phyloP scores from a whole-genome alignment of 495 filamentous ascomycete species.

The Venustampulla echinocandica region DNA sequence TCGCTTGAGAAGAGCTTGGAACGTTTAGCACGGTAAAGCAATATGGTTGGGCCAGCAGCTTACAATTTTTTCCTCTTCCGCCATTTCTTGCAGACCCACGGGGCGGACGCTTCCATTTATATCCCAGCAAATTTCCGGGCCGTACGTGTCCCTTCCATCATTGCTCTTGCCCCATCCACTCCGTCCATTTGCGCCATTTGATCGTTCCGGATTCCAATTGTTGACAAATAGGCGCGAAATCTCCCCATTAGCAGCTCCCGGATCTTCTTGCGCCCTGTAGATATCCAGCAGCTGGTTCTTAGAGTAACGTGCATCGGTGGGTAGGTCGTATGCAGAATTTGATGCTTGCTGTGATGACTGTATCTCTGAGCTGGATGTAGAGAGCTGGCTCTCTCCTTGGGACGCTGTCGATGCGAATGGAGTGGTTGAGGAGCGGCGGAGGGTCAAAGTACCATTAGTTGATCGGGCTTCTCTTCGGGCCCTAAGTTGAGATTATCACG shows the following conservation, averaged over 20 bases:
- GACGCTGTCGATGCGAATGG: conserved; percentile 49
- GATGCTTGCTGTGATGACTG: conserved; percentile 36
- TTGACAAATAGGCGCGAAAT: conserved; percentile 59
- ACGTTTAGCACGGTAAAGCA: conserved; percentile 10
- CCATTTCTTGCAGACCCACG: conserved; percentile 66
- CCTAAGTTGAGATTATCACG: conserved; percentile 17
- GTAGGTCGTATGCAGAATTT: conserved; percentile 21
- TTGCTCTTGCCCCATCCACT: conserved; percentile 67
- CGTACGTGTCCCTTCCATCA: conserved; percentile 41
- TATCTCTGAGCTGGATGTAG: conserved; percentile 7
- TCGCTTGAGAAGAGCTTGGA: conserved; percentile 65
- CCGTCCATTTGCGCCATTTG: conserved; percentile 51
- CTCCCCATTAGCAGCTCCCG: conserved; percentile 50
- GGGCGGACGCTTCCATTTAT: conserved; percentile 61
- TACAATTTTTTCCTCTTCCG: conserved; percentile 77
- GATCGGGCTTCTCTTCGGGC: conserved; percentile 21
- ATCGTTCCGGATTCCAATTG: conserved; percentile 64
- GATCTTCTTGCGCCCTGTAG: conserved; percentile 51
- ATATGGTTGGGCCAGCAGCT: conserved; percentile 21
- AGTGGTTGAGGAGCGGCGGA: conserved; percentile 67
- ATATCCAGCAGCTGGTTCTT: conserved; percentile 77
- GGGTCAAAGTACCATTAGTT: conserved; percentile 47
- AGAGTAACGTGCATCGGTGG: conserved; percentile 62
- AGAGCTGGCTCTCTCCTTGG: conserved; percentile 20
- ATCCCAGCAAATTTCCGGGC: conserved; percentile 87